A percentile compares a stretch with the other conserved stretches of the same genome.
Evolutionary conservation across 2,329 filamentous ascomycete species (phyloP).

Genomic region (Apiospora phragmitis): DNA sequence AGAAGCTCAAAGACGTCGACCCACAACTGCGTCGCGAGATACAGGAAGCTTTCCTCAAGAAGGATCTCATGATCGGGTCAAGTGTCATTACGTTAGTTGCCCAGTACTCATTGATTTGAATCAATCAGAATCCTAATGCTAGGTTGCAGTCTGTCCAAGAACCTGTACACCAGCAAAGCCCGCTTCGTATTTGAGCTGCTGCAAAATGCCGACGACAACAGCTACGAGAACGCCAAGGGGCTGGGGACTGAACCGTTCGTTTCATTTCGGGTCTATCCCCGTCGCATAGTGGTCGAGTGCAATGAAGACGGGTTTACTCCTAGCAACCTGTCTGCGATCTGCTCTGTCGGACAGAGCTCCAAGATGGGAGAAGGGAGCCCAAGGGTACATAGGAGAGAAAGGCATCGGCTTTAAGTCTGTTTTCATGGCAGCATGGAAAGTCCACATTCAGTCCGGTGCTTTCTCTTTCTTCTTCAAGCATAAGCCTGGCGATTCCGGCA

Average conservation of each 20-base stretch:
- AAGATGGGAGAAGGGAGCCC: conserved; percentile 36
- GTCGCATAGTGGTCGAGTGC: conserved; percentile 46
- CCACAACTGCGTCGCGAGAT: conserved; percentile 15
- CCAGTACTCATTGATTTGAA: not conserved
- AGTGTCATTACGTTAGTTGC: conserved; percentile 23
- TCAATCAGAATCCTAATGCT: not conserved
- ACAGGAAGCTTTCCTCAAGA: conserved; percentile 19
- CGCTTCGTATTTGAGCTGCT: conserved; percentile 54
- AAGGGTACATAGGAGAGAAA: conserved; percentile 50
- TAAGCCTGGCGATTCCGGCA: conserved; percentile 39
- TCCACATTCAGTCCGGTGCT: conserved; percentile 43
- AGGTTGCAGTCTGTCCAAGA: conserved; percentile 38
- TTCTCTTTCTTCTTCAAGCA: conserved; percentile 47
- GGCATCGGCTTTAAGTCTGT: conserved; percentile 54
- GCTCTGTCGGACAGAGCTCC: conserved; percentile 45
- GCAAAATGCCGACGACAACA: conserved; percentile 56
- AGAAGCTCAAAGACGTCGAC: conserved; percentile 15
- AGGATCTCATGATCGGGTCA: conserved; percentile 21
- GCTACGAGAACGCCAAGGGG: conserved; percentile 30
- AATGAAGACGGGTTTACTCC: conserved; percentile 49
- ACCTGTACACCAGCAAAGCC: conserved; percentile 43
- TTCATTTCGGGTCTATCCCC: conserved; percentile 36
- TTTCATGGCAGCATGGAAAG: conserved; percentile 46
- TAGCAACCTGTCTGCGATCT: conserved; percentile 46
- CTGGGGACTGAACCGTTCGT: conserved; percentile 29